Evolutionary conservation across 2,329 filamentous ascomycete genomes (phyloP), one percentile per base, ranked within the genome.

Genomic region (Pseudogymnoascus sp.): DNA sequence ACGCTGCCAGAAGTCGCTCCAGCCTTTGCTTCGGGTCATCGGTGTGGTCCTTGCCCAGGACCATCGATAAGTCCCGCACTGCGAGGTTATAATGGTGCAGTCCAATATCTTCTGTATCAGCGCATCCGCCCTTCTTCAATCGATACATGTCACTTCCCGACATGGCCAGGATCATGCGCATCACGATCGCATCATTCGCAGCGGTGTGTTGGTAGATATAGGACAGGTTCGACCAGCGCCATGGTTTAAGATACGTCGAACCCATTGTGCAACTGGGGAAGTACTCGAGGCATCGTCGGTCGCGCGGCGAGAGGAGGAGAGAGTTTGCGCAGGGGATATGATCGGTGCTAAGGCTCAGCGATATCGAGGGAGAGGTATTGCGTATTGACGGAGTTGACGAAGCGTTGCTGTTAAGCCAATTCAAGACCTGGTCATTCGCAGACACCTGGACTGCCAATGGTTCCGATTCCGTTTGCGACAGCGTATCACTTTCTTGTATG

Each of bases 91-190:
- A 54, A 16, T 54, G 47, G 9, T 54, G 47, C 28, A 54, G n/a
- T 9, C 47, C 47, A 33, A 54, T 33, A 54, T 54, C 47, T 33
- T 54, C 47, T 16, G 47, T 12, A 2, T 18, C 28, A 14, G 28
- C n/a, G 47, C n/a, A 7, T n/a, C 20, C 47, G 11, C 47, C 47
- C 25, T 12, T 33, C n/a, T 33, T 7, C 1, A 54, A 28, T 5
- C 47, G 70, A 60, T 74, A 66, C 70, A 74, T 73, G 35, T 75
- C 73, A 57, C 67, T 74, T 3, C 72, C 71, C 1, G 73, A 70
- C 9, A 73, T 60, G 1, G 73, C 73, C 22, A 75, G 62, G n/a
- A 75, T 72, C 71, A 74, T 74, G 14, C 73, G 70, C 73, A 75
- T 75, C 18, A 75, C 73, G 11, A 74, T 69, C 37, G 70, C 72